Evolutionary conservation across 768 basidiomycete genomes (phyloP).

Genomic region (Agaricus sinodeliciosus): DNA sequence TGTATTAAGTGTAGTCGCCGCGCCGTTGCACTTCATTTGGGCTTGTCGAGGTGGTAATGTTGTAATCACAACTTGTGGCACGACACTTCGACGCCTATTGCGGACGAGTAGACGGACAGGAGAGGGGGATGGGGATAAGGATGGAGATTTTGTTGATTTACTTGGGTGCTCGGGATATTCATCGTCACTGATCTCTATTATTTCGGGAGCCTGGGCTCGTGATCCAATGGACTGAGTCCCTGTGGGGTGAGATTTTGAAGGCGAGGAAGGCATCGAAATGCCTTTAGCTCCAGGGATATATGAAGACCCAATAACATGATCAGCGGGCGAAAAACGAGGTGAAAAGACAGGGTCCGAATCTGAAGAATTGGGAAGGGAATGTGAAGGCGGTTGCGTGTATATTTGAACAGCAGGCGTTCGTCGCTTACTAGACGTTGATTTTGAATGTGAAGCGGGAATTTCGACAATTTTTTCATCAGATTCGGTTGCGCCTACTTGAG

Average conservation of each 20-base stretch:
- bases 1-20: neutral
- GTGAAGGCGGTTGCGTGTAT: slow-evolving; percentile 35
- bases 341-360: neutral
- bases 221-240: neutral
- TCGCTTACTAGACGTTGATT: neutral
- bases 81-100: neutral
- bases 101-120: neutral
- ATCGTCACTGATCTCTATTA: slow-evolving; percentile 3
- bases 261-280: neutral
- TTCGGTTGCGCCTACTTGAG: slow-evolving; percentile 7
- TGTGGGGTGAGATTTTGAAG: neutral
- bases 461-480: slow-evolving; percentile 28
- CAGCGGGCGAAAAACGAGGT: neutral
- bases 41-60: neutral
- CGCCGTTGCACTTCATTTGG: neutral
- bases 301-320: neutral
- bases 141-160: neutral
- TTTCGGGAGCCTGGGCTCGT: neutral
- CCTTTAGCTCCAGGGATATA: neutral
- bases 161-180: neutral
- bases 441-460: slow-evolving; percentile 6
- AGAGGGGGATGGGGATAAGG: neutral
- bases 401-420: slow-evolving; percentile 20
- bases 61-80: slow-evolving; percentile 1
- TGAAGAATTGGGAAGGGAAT: neutral